These are phyloP conservation scores for Acacia crassicarpa DNA, from an alignment of 306 rosid genomes.

Conservation along the genomic window DNA sequence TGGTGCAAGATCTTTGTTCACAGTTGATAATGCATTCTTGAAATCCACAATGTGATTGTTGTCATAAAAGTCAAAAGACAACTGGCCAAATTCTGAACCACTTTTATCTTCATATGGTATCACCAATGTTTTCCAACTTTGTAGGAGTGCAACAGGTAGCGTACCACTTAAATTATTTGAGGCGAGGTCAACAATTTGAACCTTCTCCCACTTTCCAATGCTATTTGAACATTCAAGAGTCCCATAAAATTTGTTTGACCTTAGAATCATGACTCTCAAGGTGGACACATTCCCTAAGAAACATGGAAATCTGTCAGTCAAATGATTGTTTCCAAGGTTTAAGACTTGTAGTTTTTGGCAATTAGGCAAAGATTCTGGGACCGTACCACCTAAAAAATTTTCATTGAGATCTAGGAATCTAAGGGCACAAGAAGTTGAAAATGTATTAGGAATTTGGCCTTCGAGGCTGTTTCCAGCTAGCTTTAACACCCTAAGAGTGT, in stretches of 20 bases:
- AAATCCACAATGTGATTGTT: not conserved
- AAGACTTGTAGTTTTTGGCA: not conserved
- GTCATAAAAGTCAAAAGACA: not conserved
- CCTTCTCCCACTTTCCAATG: not conserved
- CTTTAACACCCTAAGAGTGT: conserved; percentile 17
- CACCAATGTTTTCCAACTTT: conserved; percentile 25
- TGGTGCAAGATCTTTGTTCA: not conserved
- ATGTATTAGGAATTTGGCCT: not conserved
- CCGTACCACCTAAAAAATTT: conserved; percentile 22
- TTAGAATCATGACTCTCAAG: not conserved
- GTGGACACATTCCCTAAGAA: not conserved
- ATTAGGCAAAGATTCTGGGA: not conserved
- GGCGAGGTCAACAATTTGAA: conserved; percentile 32
- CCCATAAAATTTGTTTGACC: not conserved
- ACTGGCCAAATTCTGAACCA: not conserved
- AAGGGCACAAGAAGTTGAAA: conserved; percentile 25
- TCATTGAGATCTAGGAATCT: conserved; percentile 30
- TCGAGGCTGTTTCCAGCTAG: conserved; percentile 30
- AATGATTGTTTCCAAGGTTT: not conserved
- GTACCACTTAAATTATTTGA: conserved; percentile 6
- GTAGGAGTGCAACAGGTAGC: not conserved
- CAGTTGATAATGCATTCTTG: not conserved
- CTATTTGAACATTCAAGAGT: not conserved
- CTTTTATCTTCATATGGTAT: not conserved
- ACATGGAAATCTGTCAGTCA: not conserved